These are phyloP conservation scores for Aspergillus steynii DNA, from an alignment of 495 filamentous ascomycete species.

Conservation along the genomic window DNA sequence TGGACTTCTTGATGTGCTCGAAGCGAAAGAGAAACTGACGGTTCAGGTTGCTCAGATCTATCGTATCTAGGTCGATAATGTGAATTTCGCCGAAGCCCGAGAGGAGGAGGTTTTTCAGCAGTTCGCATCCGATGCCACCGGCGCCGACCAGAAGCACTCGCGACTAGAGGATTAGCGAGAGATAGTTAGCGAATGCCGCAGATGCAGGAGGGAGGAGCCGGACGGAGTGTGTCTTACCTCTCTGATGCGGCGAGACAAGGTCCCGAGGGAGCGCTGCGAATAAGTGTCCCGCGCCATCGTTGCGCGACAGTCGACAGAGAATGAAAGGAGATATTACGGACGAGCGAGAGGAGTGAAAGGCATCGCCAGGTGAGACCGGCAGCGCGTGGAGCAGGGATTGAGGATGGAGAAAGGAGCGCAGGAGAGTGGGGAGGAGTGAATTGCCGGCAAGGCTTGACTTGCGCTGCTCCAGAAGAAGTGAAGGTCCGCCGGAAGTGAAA, in stretches of 20 bases:
- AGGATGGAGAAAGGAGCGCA: conserved; percentile 15
- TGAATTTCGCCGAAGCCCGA: conserved; percentile 94
- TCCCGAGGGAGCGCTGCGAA: conserved; percentile 62
- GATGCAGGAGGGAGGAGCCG: background rate
- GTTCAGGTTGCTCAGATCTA: conserved; percentile 96
- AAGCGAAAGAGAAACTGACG: conserved; percentile 96
- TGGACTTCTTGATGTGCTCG: conserved; percentile 97
- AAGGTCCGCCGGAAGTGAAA: background rate
- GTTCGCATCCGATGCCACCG: conserved; percentile 95
- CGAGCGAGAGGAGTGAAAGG: conserved; percentile 11
- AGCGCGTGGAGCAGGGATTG: conserved; percentile 9
- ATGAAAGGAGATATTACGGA: conserved; percentile 10
- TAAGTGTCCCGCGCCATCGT: conserved; percentile 57
- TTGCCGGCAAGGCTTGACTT: conserved; percentile 12
- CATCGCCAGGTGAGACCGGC: conserved; percentile 21
- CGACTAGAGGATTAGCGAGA: conserved; percentile 52
- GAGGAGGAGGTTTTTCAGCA: conserved; percentile 94
- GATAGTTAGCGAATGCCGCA: background rate
- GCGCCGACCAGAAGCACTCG: conserved; percentile 93
- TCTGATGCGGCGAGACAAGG: conserved; percentile 60
- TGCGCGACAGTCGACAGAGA: conserved; percentile 13
- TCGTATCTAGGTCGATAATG: conserved; percentile 96
- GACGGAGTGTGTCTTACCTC: conserved; percentile 48
- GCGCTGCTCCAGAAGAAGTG: background rate
- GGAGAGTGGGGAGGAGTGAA: conserved; percentile 18